Evolutionary conservation across 768 basidiomycete species (phyloP).

Genomic region (Suillus alpinus): DNA sequence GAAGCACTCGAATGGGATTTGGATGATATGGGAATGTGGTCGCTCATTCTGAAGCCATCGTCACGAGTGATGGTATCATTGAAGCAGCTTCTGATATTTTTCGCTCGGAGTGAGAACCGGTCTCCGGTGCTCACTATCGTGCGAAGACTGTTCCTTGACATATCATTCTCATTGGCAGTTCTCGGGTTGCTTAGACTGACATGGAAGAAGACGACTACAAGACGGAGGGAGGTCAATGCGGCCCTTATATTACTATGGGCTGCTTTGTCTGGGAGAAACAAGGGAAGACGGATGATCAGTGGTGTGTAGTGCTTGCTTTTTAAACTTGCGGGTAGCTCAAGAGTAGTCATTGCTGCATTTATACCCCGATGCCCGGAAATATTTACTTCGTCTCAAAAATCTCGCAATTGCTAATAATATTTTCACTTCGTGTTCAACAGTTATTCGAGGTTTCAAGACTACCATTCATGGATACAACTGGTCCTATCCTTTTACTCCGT

Average conservation of each 20-base stretch:
- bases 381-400: not conserved
- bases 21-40: slow-evolving; percentile 85
- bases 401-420: not conserved
- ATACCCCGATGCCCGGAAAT: slow-evolving; percentile 9
- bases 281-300: slow-evolving; percentile 46
- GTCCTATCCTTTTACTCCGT: slow-evolving; percentile 16
- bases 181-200: slow-evolving; percentile 53
- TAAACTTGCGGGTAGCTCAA: slow-evolving; percentile 5
- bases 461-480: not conserved
- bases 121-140: slow-evolving; percentile 68
- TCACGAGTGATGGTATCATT: slow-evolving; percentile 48
- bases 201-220: slow-evolving; percentile 69
- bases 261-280: slow-evolving; percentile 59
- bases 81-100: slow-evolving; percentile 52
- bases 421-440: not conserved
- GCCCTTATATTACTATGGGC: slow-evolving; percentile 70
- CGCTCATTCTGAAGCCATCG: slow-evolving; percentile 64
- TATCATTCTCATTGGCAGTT: slow-evolving; percentile 69
- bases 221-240: slow-evolving; percentile 63
- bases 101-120: slow-evolving; percentile 55
- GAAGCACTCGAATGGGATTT: slow-evolving; percentile 56
- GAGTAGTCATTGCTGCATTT: slow-evolving; percentile 8
- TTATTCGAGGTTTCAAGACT: not conserved
- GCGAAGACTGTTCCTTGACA: slow-evolving; percentile 72
- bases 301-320: slow-evolving; percentile 31